These are phyloP conservation scores for Tricholoma sp. DNA, from an alignment of 768 basidiomycete species.

Conservation along the genomic window DNA sequence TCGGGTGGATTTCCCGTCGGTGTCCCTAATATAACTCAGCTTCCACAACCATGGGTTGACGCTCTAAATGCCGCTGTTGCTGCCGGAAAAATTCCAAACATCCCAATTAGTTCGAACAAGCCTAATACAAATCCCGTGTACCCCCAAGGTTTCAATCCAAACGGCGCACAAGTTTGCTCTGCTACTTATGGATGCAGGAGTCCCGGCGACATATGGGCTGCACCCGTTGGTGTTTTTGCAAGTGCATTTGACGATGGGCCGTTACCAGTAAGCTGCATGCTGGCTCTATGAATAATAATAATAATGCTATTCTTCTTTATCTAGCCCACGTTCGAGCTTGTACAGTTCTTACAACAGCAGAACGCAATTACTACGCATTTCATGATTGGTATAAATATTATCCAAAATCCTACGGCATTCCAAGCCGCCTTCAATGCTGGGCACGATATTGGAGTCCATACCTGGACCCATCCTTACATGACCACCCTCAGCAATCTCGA, in stretches of 20 bases:
- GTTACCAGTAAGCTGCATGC: conserved; percentile 27
- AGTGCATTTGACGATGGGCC: conserved; percentile 84
- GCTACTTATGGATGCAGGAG: conserved; percentile 64
- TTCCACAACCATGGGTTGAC: conserved; percentile 69
- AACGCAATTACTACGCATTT: conserved; percentile 79
- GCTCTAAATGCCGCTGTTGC: conserved; percentile 63
- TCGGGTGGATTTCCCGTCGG: conserved; percentile 49
- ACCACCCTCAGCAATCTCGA: conserved; percentile 66
- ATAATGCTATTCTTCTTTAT: conserved; percentile 3
- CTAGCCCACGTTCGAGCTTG: conserved; percentile 42
- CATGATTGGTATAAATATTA: conserved; percentile 80
- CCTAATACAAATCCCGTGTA: conserved; percentile 38
- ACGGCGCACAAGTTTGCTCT: conserved; percentile 61
- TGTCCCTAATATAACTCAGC: conserved; percentile 39
- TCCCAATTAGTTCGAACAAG: conserved; percentile 43
- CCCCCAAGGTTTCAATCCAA: conserved; percentile 39
- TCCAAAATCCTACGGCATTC: conserved; percentile 53
- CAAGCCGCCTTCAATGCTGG: conserved; percentile 41
- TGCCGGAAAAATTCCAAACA: conserved; percentile 68
- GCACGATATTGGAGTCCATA: conserved; percentile 50
- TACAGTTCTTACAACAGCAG: conserved; percentile 62
- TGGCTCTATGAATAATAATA: not conserved
- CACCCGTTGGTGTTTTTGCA: conserved; percentile 62
- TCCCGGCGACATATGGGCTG: conserved; percentile 67
- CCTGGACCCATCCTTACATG: conserved; percentile 78